Conservation (phyloP, 169 alveolate genomes). For the Plasmodium knowlesi region DNA sequence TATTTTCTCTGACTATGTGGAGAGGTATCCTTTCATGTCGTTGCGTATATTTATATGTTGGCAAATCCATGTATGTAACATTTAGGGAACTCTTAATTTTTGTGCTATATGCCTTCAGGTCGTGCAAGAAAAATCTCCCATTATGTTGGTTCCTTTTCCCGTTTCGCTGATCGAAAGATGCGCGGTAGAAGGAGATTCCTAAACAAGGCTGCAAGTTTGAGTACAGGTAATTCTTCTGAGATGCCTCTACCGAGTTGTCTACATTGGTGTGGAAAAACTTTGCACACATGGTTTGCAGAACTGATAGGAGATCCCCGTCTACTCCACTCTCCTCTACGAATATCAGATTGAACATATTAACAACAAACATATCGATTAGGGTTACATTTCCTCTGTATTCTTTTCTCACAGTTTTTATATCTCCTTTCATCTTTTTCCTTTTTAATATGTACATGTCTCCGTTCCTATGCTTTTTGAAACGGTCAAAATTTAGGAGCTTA, state of each 20-base stretch:
- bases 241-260: not conserved
- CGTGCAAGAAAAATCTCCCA: not conserved
- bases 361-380: constrained; percentile 33
- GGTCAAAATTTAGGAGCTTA: constrained; percentile 12
- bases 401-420: not conserved
- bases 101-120: constrained; percentile 9
- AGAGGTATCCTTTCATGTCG: constrained; percentile 8
- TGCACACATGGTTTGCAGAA: not conserved
- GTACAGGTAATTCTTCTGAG: constrained; percentile 16
- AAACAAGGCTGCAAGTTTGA: constrained; percentile 27
- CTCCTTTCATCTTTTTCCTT: not conserved
- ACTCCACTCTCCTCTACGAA: constrained; percentile 7
- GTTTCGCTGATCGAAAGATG: constrained; percentile 1
- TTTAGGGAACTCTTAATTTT: constrained; percentile 30
- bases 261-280: not conserved
- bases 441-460: constrained; percentile 16
- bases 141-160: not conserved
- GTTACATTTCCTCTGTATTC: constrained; percentile 44
- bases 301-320: not conserved
- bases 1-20: constrained; percentile 12
- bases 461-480: not conserved
- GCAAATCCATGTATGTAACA: constrained; percentile 21
- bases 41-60: constrained; percentile 2
- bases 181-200: constrained; percentile 27
- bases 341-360: constrained; percentile 43